phyloP scores from a whole-genome alignment of 2,329 filamentous ascomycete species.

The Beauveria brongniartii region DNA sequence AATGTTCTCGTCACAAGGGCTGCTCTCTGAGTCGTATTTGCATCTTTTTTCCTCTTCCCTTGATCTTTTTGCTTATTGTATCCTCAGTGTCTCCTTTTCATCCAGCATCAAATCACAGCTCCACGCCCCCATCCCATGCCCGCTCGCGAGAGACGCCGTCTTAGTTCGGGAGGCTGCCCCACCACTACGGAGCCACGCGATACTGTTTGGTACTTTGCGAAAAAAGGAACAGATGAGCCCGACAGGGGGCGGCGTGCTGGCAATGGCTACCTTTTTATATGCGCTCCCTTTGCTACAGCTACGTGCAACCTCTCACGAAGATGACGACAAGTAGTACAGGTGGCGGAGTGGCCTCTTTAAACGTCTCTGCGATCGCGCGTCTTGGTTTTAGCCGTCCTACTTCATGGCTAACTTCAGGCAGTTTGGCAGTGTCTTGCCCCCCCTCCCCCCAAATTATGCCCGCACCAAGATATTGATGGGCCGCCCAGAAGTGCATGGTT shows the following conservation, averaged over 20 bases:
- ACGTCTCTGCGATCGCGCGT: neutral
- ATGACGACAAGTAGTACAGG: neutral
- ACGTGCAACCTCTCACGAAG: neutral
- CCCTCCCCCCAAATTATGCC: no score
- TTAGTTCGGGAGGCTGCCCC: neutral
- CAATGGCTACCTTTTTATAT: neutral
- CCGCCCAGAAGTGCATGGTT: no score
- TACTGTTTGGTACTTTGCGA: no score
- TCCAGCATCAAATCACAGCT: constrained; percentile 3
- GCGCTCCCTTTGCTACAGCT: neutral
- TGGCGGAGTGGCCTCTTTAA: no score
- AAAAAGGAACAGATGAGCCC: neutral
- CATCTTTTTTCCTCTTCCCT: neutral
- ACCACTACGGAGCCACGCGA: neutral
- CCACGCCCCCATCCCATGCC: neutral
- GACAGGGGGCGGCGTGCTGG: neutral
- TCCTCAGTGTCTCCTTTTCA: neutral
- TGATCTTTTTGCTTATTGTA: neutral
- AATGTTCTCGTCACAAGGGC: neutral
- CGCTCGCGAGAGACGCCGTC: constrained; percentile 2
- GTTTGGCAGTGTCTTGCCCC: neutral
- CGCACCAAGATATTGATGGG: no score
- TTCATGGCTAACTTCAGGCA: neutral
- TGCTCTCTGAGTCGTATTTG: neutral
- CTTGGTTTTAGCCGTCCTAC: neutral